Conservation (phyloP, 768 basidiomycete genomes). For the Gyrodon lividus region DNA sequence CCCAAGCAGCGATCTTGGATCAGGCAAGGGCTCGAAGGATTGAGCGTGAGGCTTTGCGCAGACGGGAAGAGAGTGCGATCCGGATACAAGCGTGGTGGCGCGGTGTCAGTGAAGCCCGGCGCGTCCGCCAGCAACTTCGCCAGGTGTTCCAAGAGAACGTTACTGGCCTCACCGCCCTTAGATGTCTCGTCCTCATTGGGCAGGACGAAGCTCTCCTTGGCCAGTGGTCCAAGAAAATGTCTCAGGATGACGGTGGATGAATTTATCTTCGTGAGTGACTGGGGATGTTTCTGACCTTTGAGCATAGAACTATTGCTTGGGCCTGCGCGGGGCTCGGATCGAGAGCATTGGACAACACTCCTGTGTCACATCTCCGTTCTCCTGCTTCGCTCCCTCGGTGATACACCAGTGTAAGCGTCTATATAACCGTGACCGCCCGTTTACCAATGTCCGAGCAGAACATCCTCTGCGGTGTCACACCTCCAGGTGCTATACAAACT, state of each 20-base stretch:
- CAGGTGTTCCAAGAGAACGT: conserved; percentile 51
- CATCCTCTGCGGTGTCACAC: conserved; percentile 44
- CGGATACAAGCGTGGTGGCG: conserved; percentile 74
- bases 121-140: conserved; percentile 46
- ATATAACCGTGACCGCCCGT: not conserved
- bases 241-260: conserved; percentile 20
- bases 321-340: conserved; percentile 37
- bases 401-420: conserved; percentile 46
- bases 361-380: conserved; percentile 48
- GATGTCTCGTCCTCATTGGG: conserved; percentile 66
- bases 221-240: conserved; percentile 31
- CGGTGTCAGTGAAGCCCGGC: conserved; percentile 42
- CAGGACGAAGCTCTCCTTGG: conserved; percentile 32
- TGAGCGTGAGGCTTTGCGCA: conserved; percentile 56
- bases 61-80: conserved; percentile 55
- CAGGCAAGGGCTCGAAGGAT: conserved; percentile 59
- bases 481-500: conserved; percentile 52
- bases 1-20: conserved; percentile 57
- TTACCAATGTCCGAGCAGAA: conserved; percentile 36
- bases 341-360: conserved; percentile 60
- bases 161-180: conserved; percentile 51
- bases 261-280: not conserved
- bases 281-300: conserved; percentile 1
- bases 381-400: conserved; percentile 53
- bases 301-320: conserved; percentile 40